phyloP scores from a whole-genome alignment of 495 filamentous ascomycete genomes.

The Viridothelium virens region DNA sequence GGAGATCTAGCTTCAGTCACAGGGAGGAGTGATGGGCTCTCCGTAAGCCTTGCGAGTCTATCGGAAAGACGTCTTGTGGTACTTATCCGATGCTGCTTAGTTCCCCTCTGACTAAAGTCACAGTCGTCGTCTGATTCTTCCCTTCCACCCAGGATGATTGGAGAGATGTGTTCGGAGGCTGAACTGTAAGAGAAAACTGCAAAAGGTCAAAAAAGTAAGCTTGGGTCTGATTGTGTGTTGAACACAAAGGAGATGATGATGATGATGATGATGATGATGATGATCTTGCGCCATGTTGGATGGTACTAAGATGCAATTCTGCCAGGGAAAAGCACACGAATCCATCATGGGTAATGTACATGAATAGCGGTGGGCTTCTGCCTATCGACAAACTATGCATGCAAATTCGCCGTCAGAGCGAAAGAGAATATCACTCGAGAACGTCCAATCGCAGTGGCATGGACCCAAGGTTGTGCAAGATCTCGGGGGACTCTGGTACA shows the following conservation, averaged over 20 bases:
- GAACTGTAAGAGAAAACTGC: conserved; percentile 34
- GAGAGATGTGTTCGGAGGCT: conserved; percentile 34
- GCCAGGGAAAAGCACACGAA: neutral
- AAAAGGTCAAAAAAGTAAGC: conserved; percentile 11
- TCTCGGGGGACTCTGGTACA: neutral
- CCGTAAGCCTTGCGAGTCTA: conserved; percentile 19
- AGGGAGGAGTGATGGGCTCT: conserved; percentile 12
- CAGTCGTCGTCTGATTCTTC: conserved; percentile 33
- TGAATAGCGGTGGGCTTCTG: neutral
- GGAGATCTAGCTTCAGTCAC: conserved; percentile 16
- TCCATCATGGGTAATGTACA: neutral
- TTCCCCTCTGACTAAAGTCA: conserved; percentile 14
- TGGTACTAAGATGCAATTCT: conserved; percentile 1
- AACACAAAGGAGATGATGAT: neutral
- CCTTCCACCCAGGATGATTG: conserved; percentile 31
- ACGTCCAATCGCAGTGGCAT: neutral
- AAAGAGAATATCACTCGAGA: neutral
- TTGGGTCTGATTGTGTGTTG: conserved; percentile 6
- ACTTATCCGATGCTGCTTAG: conserved; percentile 29
- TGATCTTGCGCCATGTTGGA: conserved; percentile 6
- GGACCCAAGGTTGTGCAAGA: neutral
- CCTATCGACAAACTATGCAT: neutral
- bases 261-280: neutral
- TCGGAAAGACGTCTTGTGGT: conserved; percentile 29
- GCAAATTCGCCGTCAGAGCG: neutral